Percentiles rank a stretch among this genome's conserved stretches.
Evolutionary conservation across 331 rosid species (phyloP).

Genomic region (Arachis monticola): DNA sequence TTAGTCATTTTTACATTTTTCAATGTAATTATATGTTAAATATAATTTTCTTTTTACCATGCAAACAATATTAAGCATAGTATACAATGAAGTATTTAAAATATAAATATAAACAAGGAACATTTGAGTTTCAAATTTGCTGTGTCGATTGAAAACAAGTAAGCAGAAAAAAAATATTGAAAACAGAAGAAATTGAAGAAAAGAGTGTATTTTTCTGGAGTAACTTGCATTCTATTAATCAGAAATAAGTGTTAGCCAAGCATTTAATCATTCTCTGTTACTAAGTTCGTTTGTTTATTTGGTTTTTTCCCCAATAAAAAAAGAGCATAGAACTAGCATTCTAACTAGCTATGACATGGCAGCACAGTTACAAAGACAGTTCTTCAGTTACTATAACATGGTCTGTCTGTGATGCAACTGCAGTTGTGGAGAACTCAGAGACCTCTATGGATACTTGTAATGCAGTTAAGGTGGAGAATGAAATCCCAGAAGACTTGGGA

Average conservation of each 20-base stretch:
- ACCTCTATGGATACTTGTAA: slow-evolving; percentile 24
- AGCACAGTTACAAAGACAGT: neutral
- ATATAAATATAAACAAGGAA: no score
- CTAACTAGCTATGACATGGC: neutral
- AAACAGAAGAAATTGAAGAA: neutral
- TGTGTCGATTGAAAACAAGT: neutral
- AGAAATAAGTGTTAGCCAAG: neutral
- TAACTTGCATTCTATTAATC: neutral
- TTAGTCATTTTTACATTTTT: no score
- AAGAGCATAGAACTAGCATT: neutral
- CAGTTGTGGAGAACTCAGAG: slow-evolving; percentile 2
- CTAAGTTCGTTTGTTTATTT: no score
- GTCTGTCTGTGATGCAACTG: neutral
- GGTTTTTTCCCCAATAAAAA: no score
- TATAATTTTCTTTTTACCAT: no score
- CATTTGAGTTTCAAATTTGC: neutral
- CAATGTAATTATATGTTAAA: no score
- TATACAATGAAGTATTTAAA: no score
- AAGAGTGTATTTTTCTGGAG: neutral
- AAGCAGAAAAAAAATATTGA: neutral
- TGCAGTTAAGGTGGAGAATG: slow-evolving; percentile 26
- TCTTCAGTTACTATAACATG: neutral
- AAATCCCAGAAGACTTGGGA: slow-evolving; percentile 39
- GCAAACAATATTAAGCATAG: no score
- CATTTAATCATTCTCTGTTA: neutral